These are phyloP conservation scores for Xylaria scruposa DNA, from an alignment of 495 filamentous ascomycete species.

Conservation along the genomic window DNA sequence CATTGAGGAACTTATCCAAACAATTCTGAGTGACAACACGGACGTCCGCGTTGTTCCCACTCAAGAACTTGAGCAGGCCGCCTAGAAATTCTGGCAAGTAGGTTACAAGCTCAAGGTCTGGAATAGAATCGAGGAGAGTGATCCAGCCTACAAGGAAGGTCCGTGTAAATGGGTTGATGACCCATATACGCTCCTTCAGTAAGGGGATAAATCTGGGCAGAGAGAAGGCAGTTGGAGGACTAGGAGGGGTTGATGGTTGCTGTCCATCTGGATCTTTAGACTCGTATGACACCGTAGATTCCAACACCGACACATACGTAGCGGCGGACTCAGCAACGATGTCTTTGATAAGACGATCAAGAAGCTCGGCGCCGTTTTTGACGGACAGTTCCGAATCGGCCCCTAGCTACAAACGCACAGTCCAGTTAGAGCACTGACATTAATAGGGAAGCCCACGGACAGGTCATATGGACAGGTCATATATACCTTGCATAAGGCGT, in stretches of 20 bases:
- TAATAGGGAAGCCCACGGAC: not conserved
- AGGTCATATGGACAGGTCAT: not conserved
- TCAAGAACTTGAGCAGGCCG: slow-evolving; percentile 90
- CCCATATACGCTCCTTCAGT: slow-evolving; percentile 89
- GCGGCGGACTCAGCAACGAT: slow-evolving; percentile 97
- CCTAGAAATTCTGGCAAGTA: slow-evolving; percentile 91
- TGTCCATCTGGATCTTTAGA: slow-evolving; percentile 49
- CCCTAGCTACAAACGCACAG: slow-evolving; percentile 67
- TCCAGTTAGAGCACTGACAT: slow-evolving; percentile 8
- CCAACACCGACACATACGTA: slow-evolving; percentile 89
- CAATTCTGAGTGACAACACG: slow-evolving; percentile 88
- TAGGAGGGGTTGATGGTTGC: slow-evolving; percentile 53
- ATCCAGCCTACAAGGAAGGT: slow-evolving; percentile 98
- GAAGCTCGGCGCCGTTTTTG: slow-evolving; percentile 96
- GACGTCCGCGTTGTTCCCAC: slow-evolving; percentile 89
- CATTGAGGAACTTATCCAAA: slow-evolving; percentile 88
- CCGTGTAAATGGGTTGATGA: slow-evolving; percentile 91
- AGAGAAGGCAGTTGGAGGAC: slow-evolving; percentile 84
- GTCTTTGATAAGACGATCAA: slow-evolving; percentile 96
- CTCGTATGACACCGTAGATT: slow-evolving; percentile 61
- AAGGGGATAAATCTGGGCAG: slow-evolving; percentile 90
- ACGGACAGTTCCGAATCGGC: slow-evolving; percentile 96
- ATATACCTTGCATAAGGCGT: slow-evolving; percentile 90
- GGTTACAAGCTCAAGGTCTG: slow-evolving; percentile 92
- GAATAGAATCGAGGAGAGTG: slow-evolving; percentile 92